phyloP scores from a whole-genome alignment of 1,284 basidiomycete genomes.

The Cryptococcus sp. region DNA sequence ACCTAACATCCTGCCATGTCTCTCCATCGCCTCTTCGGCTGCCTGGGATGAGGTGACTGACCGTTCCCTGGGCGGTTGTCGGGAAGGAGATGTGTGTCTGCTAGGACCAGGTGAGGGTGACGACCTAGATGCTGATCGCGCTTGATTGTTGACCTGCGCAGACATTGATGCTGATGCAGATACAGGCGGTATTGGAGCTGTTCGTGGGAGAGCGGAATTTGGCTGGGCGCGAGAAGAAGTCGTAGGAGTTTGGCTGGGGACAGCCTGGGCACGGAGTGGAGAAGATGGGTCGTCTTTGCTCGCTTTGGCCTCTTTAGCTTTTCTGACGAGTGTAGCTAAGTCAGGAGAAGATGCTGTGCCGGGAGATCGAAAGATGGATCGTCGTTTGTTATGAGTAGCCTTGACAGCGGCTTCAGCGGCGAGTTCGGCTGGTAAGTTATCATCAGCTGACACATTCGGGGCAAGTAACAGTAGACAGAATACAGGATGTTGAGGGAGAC shows the following conservation, averaged over 20 bases:
- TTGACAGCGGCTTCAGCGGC: conserved; percentile 25
- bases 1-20: conserved; percentile 14
- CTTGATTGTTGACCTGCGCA: background rate
- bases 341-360: conserved; percentile 87
- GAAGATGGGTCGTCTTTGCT: background rate
- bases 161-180: too few species aligned
- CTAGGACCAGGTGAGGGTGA: background rate
- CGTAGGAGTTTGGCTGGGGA: background rate
- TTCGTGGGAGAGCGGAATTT: background rate
- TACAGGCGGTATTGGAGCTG: background rate
- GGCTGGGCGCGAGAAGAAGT: background rate
- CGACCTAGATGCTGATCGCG: background rate
- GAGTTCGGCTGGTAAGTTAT: conserved; percentile 21
- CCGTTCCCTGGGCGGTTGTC: conserved; percentile 4
- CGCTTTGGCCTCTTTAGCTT: conserved; percentile 64
- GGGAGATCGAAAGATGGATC: conserved; percentile 80
- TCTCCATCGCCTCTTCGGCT: conserved; percentile 18
- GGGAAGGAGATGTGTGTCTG: background rate
- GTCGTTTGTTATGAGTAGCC: conserved; percentile 59
- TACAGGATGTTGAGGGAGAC: conserved; percentile 11
- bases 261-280: background rate
- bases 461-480: background rate
- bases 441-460: background rate
- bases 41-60: conserved; percentile 6
- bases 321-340: conserved; percentile 75